Conservation (phyloP, 768 basidiomycete species). For the Hortiboletus flavorubellus region DNA sequence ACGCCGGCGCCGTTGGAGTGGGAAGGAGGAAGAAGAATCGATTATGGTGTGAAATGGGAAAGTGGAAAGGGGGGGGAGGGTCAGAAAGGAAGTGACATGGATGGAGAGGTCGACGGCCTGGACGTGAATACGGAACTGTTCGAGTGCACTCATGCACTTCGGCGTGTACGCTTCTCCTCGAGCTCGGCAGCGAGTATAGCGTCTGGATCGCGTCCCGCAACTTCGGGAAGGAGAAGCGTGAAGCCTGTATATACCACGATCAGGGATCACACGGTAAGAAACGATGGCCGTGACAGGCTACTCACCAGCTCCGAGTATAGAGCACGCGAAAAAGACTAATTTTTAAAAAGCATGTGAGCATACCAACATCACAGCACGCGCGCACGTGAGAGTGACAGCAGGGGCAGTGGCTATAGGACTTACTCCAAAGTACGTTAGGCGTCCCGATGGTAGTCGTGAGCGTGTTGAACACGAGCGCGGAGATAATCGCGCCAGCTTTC, state of each 20-base stretch:
- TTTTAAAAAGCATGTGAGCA: background rate
- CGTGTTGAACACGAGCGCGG: constrained; percentile 68
- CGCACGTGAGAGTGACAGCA: background rate
- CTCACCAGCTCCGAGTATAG: constrained; percentile 51
- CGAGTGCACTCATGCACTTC: background rate
- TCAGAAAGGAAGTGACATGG: too few relatives aligned
- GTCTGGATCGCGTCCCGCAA: constrained; percentile 50
- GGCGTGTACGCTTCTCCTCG: constrained; percentile 12
- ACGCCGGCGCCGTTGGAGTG: background rate
- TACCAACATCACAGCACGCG: background rate
- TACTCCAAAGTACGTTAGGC: constrained; percentile 68
- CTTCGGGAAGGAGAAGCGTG: constrained; percentile 51
- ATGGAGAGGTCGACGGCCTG: background rate
- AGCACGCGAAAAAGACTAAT: constrained; percentile 68
- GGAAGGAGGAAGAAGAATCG: too few relatives aligned
- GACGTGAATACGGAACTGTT: background rate
- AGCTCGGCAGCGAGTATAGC: constrained; percentile 40
- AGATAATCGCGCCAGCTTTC: constrained; percentile 75
- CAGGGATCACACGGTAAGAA: background rate
- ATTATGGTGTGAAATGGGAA: background rate
- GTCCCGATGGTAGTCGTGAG: constrained; percentile 61
- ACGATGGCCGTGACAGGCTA: background rate
- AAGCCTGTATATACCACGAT: constrained; percentile 21
- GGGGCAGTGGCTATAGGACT: constrained; percentile 25
- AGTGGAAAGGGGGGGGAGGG: too few relatives aligned